These are phyloP conservation scores for Brettanomyces naardenensis DNA, from an alignment of 805 yeast genomes.

Conservation along the genomic window DNA sequence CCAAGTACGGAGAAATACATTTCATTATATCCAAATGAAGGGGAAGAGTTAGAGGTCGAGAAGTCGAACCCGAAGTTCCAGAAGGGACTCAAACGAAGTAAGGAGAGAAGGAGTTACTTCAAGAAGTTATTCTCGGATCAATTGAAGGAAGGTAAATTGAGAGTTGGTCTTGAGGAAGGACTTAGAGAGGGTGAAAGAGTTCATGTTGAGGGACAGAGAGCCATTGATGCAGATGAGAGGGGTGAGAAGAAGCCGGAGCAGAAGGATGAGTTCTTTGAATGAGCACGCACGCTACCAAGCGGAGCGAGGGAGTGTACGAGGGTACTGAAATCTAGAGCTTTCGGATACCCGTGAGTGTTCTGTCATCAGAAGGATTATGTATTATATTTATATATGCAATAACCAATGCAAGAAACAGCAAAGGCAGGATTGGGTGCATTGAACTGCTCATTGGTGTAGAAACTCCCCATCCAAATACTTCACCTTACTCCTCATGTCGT, in stretches of 20 bases:
- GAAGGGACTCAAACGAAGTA: constrained; percentile 36
- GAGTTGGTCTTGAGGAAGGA: constrained; percentile 41
- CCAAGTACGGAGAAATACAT: constrained; percentile 77
- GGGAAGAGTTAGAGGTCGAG: constrained; percentile 23
- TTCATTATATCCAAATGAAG: constrained; percentile 55
- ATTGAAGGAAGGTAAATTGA: constrained; percentile 46
- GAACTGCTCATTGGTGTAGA: constrained; percentile 7
- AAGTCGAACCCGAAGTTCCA: constrained; percentile 27
- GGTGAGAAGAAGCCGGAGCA: constrained; percentile 13
- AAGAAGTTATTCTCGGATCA: constrained; percentile 45
- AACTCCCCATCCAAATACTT: constrained; percentile 34
- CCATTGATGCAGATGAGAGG: constrained; percentile 12
- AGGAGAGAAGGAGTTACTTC: constrained; percentile 34
- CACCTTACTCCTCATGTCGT: constrained; percentile 26
- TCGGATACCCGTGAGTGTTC: too few species aligned
- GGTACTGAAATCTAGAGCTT: too few species aligned
- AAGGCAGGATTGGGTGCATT: neutral
- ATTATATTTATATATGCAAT: too few species aligned
- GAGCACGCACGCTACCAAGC: constrained; percentile 2
- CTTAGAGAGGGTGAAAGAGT: constrained; percentile 18
- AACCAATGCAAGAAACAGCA: too few species aligned
- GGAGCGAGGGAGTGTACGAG: too few species aligned
- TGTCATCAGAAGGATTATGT: too few species aligned
- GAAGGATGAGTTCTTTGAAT: constrained; percentile 30
- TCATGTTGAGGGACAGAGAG: constrained; percentile 7